Evolutionary conservation across 1,284 basidiomycete species (phyloP).

Genomic region (Trichosporon sp.): DNA sequence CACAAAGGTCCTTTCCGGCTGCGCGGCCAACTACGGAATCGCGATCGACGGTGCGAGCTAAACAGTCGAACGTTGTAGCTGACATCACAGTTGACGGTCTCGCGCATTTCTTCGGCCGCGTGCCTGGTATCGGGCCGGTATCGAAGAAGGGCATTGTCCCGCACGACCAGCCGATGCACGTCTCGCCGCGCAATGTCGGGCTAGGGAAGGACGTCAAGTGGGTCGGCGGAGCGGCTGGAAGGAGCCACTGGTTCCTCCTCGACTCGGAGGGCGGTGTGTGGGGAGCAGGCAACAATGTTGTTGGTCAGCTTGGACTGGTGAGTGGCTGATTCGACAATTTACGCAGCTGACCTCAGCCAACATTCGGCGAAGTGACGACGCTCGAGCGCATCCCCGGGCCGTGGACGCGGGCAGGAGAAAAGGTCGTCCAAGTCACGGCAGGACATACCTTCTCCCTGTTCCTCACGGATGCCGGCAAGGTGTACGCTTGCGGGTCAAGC

Average conservation of each 20-base stretch:
- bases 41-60: conserved; percentile 55
- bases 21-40: conserved; percentile 59
- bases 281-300: conserved; percentile 72
- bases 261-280: conserved; percentile 75
- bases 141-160: conserved; percentile 53
- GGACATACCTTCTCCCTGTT: conserved; percentile 79
- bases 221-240: conserved; percentile 72
- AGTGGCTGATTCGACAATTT: conserved; percentile 3
- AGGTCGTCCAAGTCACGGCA: conserved; percentile 54
- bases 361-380: conserved; percentile 16
- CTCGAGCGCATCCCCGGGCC: conserved; percentile 35
- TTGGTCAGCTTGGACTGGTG: conserved; percentile 60
- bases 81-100: conserved; percentile 55
- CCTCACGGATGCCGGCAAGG: conserved; percentile 72
- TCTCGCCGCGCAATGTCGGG: conserved; percentile 61
- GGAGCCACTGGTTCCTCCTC: conserved; percentile 75
- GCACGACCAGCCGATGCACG: conserved; percentile 62
- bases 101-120: conserved; percentile 82
- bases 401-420: conserved; percentile 34
- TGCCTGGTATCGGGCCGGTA: conserved; percentile 60
- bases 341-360: conserved; percentile 17
- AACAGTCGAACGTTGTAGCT: conserved; percentile 7
- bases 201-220: conserved; percentile 60
- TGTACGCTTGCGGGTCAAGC: conserved; percentile 84
- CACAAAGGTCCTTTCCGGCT: conserved; percentile 64